Evolutionary conservation across 208 protist species (phyloP).

Genomic region (Crithidia sp.): DNA sequence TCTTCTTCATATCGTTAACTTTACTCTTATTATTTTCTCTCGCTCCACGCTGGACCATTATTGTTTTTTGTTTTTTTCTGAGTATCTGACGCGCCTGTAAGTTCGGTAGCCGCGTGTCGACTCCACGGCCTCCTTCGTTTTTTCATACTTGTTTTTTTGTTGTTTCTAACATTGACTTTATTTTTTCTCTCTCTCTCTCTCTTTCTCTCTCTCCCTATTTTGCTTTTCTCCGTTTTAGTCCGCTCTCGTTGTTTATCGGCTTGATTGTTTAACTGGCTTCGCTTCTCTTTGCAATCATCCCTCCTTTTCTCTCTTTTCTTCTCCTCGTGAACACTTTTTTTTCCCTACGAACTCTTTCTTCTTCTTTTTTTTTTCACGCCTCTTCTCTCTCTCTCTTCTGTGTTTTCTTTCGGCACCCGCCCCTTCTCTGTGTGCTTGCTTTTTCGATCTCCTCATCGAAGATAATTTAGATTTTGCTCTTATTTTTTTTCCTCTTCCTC

Average conservation of each 20-base stretch:
- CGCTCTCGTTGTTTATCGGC: background rate
- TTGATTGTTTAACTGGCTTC: background rate
- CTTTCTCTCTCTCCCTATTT: background rate
- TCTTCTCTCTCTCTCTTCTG: background rate
- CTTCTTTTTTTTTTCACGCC: too few species aligned
- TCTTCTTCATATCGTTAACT: background rate
- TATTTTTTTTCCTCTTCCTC: too few species aligned
- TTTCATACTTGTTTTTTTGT: conserved; percentile 8
- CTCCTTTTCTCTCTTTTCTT: too few species aligned
- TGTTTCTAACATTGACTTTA: background rate
- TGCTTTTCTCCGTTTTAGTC: conserved; percentile 2
- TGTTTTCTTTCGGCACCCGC: too few species aligned
- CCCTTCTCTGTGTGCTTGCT: too few species aligned
- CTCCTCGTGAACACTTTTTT: too few species aligned
- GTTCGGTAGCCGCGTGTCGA: too few species aligned
- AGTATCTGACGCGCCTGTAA: background rate
- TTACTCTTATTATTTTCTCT: background rate
- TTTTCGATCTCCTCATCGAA: too few species aligned
- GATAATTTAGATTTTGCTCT: too few species aligned
- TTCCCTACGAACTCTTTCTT: background rate
- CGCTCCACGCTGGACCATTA: background rate
- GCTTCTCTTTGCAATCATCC: too few species aligned
- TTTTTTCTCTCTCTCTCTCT: conserved; percentile 8
- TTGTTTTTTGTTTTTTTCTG: background rate
- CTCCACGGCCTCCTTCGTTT: background rate